Base-by-base conservation (phyloP, 306 rosid genomes). In the Quercus alba region DNA sequence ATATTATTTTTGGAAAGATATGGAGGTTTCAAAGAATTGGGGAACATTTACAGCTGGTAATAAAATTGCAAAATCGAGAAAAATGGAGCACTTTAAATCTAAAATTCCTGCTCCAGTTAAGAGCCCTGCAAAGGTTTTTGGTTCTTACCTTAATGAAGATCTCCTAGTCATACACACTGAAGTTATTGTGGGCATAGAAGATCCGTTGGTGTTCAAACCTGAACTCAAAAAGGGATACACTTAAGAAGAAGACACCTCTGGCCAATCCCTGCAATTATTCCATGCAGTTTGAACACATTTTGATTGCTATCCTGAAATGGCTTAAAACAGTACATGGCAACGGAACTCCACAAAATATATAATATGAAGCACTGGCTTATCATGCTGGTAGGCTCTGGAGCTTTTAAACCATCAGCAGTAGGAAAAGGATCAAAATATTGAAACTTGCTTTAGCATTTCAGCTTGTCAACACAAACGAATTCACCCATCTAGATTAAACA, bases 401-500 rank as follows among this genome's bases (percentile, higher is more conserved):
- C 18, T 26, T 26, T 62, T 5, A 26, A 62, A n/a, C 15, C 15
- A 62, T 62, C 69, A 26, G 18, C n/a, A 62, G n/a, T 62, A 62
- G 69, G 69, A 62, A 62, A 26, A 62, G 35, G 38, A 62, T 62
- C 38, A 93, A 62, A 26, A 18, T 62, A 62, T 30, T 49, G 0
- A 62, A 13, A 5, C n/a, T 62, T 62, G 18, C 38, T 26, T 62
- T 5, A 62, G 38, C 69, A 62, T 30, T 18, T 62, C 38, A 26
- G 4, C 46, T 17, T 64, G 35, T 35, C 51, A 35, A 67, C 17
- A 67, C 5, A 33, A 1, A 18, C 11, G 72, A 67, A 67, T 67
- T 33, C 23, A 67, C 17, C 52, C 25, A 19, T 19, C 72, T 31
- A 8, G 52, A 18, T 67, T 26, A 63, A 63, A 26, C 70, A 67